Percentiles rank a stretch among this genome's conserved stretches.
phyloP scores from a whole-genome alignment of 106 monocot genomes.

The Apostasia ramifera region DNA sequence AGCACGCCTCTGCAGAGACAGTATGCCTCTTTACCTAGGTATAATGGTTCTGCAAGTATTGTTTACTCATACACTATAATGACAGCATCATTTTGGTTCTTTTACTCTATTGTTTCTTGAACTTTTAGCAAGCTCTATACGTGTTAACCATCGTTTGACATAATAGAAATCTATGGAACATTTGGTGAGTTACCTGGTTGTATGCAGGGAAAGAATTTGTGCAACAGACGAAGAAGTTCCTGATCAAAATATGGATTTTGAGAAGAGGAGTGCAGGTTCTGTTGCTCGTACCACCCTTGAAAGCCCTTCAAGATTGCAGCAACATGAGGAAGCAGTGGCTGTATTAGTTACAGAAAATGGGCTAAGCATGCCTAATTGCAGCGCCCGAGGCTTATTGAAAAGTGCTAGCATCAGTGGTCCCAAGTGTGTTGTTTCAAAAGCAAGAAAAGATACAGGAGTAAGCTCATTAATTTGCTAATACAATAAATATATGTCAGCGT shows the following conservation, averaged over 20 bases:
- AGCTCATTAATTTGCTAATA: slow-evolving; percentile 8
- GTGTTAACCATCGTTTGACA: not conserved
- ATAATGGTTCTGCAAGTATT: not conserved
- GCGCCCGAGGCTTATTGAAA: slow-evolving; percentile 64
- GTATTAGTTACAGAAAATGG: slow-evolving; percentile 24
- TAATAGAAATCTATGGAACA: not conserved
- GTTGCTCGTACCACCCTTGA: slow-evolving; percentile 18
- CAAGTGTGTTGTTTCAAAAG: slow-evolving; percentile 55
- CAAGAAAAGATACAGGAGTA: slow-evolving; percentile 45
- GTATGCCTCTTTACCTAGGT: slow-evolving; percentile 81
- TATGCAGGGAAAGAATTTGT: slow-evolving; percentile 64
- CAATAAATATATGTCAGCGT: too few species aligned
- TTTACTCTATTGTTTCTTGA: not conserved
- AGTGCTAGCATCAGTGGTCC: slow-evolving; percentile 91
- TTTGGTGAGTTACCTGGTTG: not conserved
- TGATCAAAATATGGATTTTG: slow-evolving; percentile 28
- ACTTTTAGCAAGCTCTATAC: not conserved
- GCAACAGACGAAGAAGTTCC: slow-evolving; percentile 26
- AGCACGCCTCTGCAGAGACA: slow-evolving; percentile 57
- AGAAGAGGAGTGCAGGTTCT: slow-evolving; percentile 24
- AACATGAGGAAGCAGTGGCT: slow-evolving; percentile 26
- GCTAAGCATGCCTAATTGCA: slow-evolving; percentile 45
- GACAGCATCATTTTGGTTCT: not conserved
- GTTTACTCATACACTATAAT: not conserved
- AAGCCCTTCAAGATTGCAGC: slow-evolving; percentile 32